Evolutionary conservation across 2,329 filamentous ascomycete genomes (phyloP).

Genomic region (Aspergillus fructus): DNA sequence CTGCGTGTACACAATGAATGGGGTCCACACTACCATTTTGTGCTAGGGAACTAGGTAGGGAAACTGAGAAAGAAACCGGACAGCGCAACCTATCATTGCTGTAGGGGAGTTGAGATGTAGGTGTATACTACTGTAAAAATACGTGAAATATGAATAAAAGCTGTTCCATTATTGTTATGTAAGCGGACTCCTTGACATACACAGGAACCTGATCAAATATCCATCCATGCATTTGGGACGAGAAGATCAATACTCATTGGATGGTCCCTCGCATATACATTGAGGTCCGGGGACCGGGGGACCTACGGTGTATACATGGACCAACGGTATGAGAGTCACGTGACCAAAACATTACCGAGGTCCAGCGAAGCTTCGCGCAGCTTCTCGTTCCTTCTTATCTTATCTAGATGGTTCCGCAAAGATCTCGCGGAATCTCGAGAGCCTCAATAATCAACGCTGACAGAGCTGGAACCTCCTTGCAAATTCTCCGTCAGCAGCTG

Average conservation of each 20-base stretch:
- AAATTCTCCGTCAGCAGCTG: constrained; percentile 1
- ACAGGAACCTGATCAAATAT: neutral
- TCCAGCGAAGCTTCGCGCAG: constrained; percentile 17
- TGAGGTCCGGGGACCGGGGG: no score
- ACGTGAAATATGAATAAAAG: neutral
- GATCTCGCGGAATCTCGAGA: constrained; percentile 2
- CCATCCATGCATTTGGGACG: neutral
- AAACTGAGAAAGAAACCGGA: neutral
- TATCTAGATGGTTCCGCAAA: constrained; percentile 17
- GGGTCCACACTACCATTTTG: neutral
- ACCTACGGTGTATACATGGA: neutral
- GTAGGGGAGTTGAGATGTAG: neutral
- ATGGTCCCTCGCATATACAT: neutral
- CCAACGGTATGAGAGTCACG: constrained; percentile 1
- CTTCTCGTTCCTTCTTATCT: constrained; percentile 21
- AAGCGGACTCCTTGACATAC: neutral
- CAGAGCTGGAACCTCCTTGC: constrained; percentile 8
- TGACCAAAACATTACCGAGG: constrained; percentile 2
- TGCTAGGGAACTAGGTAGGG: neutral
- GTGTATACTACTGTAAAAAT: neutral
- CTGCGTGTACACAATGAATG: neutral
- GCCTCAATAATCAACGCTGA: neutral
- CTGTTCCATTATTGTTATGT: neutral
- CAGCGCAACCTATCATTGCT: neutral
- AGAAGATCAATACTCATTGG: neutral